phyloP scores from a whole-genome alignment of 148 eudicot species.

The Camellia sinensis region DNA sequence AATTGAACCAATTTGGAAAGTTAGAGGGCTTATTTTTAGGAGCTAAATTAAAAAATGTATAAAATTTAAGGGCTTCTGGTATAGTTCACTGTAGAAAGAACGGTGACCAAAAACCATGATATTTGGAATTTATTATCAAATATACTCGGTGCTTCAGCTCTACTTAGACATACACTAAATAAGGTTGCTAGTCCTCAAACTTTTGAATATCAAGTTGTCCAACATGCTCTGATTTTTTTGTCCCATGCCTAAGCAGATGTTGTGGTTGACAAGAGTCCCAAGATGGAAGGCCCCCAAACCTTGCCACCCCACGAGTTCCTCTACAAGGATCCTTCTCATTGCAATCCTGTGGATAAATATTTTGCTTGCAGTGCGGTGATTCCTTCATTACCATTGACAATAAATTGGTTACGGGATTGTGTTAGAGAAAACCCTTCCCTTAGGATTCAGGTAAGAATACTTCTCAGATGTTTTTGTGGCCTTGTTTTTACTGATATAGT shows the following conservation, averaged over 20 bases:
- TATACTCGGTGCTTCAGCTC: not conserved
- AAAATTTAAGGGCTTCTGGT: not conserved
- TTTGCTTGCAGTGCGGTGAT: conserved; percentile 59
- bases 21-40: too few relatives aligned
- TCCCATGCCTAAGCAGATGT: conserved; percentile 28
- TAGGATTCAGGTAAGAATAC: conserved; percentile 57
- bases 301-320: conserved; percentile 38
- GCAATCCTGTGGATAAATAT: conserved; percentile 28
- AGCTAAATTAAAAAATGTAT: too few relatives aligned
- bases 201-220: not conserved
- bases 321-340: conserved; percentile 25
- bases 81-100: not conserved
- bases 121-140: not conserved
- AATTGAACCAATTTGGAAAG: too few relatives aligned
- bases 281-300: conserved; percentile 25
- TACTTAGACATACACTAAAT: not conserved
- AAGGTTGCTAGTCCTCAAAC: not conserved
- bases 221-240: not conserved
- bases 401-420: conserved; percentile 70
- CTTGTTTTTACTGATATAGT: not conserved
- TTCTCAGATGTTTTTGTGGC: not conserved
- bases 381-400: conserved; percentile 65
- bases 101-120: not conserved
- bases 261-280: conserved; percentile 20
- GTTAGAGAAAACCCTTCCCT: conserved; percentile 59